Percentiles rank a stretch among this genome's conserved stretches.
These are phyloP conservation scores for Pseudodiploospora longispora DNA, from an alignment of 2,329 filamentous ascomycete species.

Conservation along the genomic window DNA sequence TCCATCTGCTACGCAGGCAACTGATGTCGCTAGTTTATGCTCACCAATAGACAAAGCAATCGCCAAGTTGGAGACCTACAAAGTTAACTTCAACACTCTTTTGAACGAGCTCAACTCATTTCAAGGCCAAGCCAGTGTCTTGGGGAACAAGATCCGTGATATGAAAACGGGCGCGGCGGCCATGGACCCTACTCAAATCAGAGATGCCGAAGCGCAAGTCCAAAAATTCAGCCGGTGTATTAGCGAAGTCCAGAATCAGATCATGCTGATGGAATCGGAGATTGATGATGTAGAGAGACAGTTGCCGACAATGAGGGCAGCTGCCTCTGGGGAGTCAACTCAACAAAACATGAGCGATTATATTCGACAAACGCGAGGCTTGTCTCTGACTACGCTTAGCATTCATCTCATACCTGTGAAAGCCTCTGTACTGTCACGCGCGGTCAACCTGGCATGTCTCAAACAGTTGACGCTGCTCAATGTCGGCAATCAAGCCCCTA, in stretches of 20 bases:
- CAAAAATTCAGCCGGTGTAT: conserved; percentile 22
- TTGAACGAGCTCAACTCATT: conserved; percentile 23
- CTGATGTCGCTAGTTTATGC: background rate
- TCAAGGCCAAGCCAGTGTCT: conserved; percentile 19
- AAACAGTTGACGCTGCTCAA: conserved; percentile 53
- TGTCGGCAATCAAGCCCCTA: conserved; percentile 51
- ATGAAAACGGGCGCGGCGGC: conserved; percentile 16
- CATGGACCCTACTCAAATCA: conserved; percentile 17
- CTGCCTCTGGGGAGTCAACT: conserved; percentile 8
- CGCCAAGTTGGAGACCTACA: conserved; percentile 20
- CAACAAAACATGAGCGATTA: conserved; percentile 40
- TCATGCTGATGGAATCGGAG: conserved; percentile 28
- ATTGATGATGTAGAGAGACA: conserved; percentile 13
- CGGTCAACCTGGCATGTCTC: conserved; percentile 50
- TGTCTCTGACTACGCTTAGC: conserved; percentile 45
- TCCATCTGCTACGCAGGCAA: background rate
- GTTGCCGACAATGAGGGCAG: background rate
- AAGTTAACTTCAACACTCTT: conserved; percentile 25
- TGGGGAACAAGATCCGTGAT: conserved; percentile 23
- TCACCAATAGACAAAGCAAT: conserved; percentile 3
- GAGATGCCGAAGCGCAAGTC: conserved; percentile 16
- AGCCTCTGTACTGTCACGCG: conserved; percentile 46
- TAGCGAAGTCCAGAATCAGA: conserved; percentile 23
- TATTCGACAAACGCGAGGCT: conserved; percentile 47
- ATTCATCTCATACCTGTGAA: conserved; percentile 54